Percentiles rank a stretch among this genome's conserved stretches.
Conservation (phyloP, 208 protist genomes). For the Angomonas deanei region DNA sequence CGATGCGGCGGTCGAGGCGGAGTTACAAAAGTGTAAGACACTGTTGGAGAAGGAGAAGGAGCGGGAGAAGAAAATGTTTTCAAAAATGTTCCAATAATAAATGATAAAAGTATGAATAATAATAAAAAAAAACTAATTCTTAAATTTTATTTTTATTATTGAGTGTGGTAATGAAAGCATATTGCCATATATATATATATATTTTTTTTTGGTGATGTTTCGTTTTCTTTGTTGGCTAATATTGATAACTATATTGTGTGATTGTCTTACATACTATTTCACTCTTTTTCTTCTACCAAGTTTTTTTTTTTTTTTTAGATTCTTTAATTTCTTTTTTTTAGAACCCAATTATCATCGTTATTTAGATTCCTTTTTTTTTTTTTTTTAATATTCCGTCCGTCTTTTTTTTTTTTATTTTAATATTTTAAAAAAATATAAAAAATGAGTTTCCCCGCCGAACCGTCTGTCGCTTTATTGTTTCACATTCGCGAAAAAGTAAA, state of each 20-base stretch:
- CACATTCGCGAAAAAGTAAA: too few relatives aligned
- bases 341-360: background rate
- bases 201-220: background rate
- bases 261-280: background rate
- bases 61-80: constrained; percentile 63
- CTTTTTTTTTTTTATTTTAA: too few relatives aligned
- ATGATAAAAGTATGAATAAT: background rate
- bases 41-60: constrained; percentile 31
- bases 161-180: too few relatives aligned
- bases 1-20: constrained; percentile 40
- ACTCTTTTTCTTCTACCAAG: constrained; percentile 5
- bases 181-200: too few relatives aligned
- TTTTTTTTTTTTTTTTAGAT: constrained; percentile 10
- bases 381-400: background rate
- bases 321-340: constrained; percentile 14
- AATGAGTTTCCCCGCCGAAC: too few relatives aligned
- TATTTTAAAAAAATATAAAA: too few relatives aligned
- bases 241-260: background rate
- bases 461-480: too few relatives aligned
- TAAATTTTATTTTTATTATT: too few relatives aligned
- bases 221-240: background rate
- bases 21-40: constrained; percentile 29
- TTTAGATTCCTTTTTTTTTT: constrained; percentile 1
- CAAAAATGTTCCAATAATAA: constrained; percentile 53
- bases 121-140: constrained; percentile 2